Evolutionary conservation across 768 basidiomycete genomes (phyloP), one percentile per base, ranked within the genome.

Genomic region (Suillus subaureus): DNA sequence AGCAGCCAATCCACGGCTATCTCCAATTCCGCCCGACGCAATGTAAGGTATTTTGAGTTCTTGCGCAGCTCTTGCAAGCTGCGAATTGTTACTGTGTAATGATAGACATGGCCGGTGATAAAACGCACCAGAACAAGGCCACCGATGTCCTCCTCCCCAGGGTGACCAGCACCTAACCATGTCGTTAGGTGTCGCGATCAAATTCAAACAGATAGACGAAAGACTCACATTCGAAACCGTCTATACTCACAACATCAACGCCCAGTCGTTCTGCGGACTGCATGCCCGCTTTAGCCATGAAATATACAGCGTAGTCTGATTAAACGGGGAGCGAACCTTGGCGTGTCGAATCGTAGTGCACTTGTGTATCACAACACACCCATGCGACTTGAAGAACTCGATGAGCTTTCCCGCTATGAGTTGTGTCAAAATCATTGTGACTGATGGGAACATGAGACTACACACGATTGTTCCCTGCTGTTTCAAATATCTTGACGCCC

Each of bases 81-180:
- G 57, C 4, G 47, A 15, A 67, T 7, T 18, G 56, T 49, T 57
- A 62, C 35, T 63, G 8, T 31, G 16, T 21, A 58, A n/a, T 21
- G 55, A 57, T 42, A 42, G 39, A 28, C 18, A 15, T 8, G 15
- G 28, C 35, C 15, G 7, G 51, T 55, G 57, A 64, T 23, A 21
- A 37, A 4, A 18, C 75, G 56, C 69, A 94, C 94, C 79, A 97
- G 78, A 4, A 97, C 91, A 28, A 97, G 72, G 5, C 91, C 92
- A 4, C 93, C 92, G 28, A 97, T 91, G 73, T 97, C 96, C 51
- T 97, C 93, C 73, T 97, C 96, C 67, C 96, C 96, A 21, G 94
- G 94, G 76, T 96, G 94, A 31, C 96, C 96, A 37, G 94, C 96
- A 73, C 93, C 93, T 94, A 72, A n/a, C 15, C 2, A 68, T 33